Base-by-base conservation (phyloP, 2,329 filamentous ascomycete species). In the Colletotrichum endophyticum region DNA sequence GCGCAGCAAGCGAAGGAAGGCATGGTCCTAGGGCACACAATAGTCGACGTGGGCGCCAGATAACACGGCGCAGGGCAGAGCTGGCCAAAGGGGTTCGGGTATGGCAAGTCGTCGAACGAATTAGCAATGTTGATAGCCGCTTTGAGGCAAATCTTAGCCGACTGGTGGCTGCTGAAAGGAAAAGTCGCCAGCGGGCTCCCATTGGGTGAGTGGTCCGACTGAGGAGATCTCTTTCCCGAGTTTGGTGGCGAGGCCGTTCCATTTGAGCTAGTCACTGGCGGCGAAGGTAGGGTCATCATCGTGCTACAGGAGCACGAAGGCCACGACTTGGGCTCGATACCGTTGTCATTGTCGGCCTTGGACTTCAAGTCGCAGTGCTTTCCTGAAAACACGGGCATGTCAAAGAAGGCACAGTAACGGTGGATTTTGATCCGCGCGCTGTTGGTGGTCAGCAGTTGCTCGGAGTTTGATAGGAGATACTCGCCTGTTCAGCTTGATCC, bases 381-480 rank as follows among this genome's bases (percentile, higher is more conserved):
- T 32, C 84, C 84, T 0, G 84, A 83, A 79, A 90, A 90, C 25
- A 90, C 84, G 4, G 88, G 88, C 8, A 86, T 81, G 77, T 90
- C 88, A 61, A 84, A 87, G 80, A 90, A 90, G 11, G 89, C 89
- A 76, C 85, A 86, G 79, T 89, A 90, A 2, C 89, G 86, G 77
- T 90, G 88, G 5, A 89, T 79, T 78, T 90, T 90, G 77, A 89
- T 89, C 16, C 88, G 83, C 13, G 88, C 88, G 80, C 88, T 89
- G 63, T 36, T 30, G 13, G 28, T n/a, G 5, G 49, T 68, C 32
- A 78, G 73, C 28, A 67, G 4, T 16, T 9, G 22, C 32, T 22
- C 66, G 39, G 25, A 15, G 53, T 34, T 13, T 15, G 39, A 27
- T 9, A 56, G 19, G 53, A n/a, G 2, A 13, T 19, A 62, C 79